A percentile compares a stretch with the other conserved stretches of the same genome.
phyloP scores from a whole-genome alignment of 352 stramenopile species.

The Pythium brachiatum region DNA sequence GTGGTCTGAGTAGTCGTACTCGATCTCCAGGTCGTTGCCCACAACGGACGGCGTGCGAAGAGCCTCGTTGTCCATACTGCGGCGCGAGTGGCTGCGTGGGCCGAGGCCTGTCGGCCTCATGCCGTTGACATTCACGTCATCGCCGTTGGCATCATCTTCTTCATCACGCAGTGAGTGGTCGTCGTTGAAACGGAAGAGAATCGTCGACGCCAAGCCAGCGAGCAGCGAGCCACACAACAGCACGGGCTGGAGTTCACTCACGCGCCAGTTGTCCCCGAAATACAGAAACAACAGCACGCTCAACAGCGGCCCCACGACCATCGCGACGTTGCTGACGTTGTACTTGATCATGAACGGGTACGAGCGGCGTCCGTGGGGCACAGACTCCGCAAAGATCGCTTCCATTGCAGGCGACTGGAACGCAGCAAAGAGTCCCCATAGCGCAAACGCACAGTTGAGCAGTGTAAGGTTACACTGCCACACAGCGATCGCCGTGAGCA shows the following conservation, averaged over 20 bases:
- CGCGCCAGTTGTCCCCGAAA: conserved; percentile 60
- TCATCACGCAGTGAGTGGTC: conserved; percentile 44
- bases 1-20: conserved; percentile 32
- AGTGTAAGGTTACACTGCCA: conserved; percentile 36
- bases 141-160: conserved; percentile 13
- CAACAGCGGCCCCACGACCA: conserved; percentile 53
- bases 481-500: conserved; percentile 61
- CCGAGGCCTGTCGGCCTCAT: neutral
- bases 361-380: conserved; percentile 58
- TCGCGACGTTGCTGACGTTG: conserved; percentile 71
- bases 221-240: conserved; percentile 56
- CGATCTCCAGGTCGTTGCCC: conserved; percentile 50
- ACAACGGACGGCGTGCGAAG: conserved; percentile 57
- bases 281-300: conserved; percentile 64
- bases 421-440: conserved; percentile 69
- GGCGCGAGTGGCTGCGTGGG: conserved; percentile 10
- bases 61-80: conserved; percentile 19
- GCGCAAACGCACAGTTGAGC: conserved; percentile 60
- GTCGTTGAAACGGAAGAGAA: conserved; percentile 68
- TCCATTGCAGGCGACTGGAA: conserved; percentile 74
- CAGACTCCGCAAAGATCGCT: conserved; percentile 74
- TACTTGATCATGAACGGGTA: conserved; percentile 85
- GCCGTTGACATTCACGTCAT: neutral
- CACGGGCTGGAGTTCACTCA: conserved; percentile 55
- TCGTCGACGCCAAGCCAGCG: conserved; percentile 37